Base-by-base conservation (phyloP, 192 early-diverging fungal species). In the Phycomyces nitens region DNA sequence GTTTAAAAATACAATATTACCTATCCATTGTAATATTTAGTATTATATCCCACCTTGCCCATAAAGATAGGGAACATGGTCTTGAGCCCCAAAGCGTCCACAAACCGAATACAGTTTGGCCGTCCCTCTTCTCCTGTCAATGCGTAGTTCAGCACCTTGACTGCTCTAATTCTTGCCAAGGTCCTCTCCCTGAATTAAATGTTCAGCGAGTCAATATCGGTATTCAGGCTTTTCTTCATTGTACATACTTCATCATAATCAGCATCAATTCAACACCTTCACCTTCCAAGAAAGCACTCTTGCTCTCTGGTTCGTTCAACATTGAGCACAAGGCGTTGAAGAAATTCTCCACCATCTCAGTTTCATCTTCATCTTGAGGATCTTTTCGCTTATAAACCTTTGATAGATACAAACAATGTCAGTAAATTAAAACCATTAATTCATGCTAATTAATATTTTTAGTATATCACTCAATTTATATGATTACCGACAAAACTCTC, bases 211-310 rank as follows among this genome's bases (percentile, higher is more conserved):
- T 10, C 26, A 38, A 39, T 10, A 16, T 20, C 15, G 21, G 6
- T 20, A 0, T 57, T 15, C 2, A 18, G 7, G 15, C 10, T 11
- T 47, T 12, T n/a, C 24, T 40, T 40, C 22, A 18, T 14, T 34
- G 27, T 11, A 71, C 70, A 39, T 75, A 86, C 87, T 91, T 92
- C 67, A 95, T 78, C 82, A 96, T 83, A 29, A 97, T 77, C 18
- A 94, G 73, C 91, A 99, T 89, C 51, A 97, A 67, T 66, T 97
- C 95, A 20, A 96, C 76, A 12, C 97, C 97, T 67, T 99, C 95
- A 0, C 73, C 82, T 29, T 93, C 83, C 10, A 92, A 64, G 72
- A 99, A 97, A 14, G 61, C 49, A 43, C 60, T 61, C 77, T 97
- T 96, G 44, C 83, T 88, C 53, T 83, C 80, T 4, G 79, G 73